Evolutionary conservation across 148 eudicot genomes (phyloP).

Genomic region (Polygonum maritimum): DNA sequence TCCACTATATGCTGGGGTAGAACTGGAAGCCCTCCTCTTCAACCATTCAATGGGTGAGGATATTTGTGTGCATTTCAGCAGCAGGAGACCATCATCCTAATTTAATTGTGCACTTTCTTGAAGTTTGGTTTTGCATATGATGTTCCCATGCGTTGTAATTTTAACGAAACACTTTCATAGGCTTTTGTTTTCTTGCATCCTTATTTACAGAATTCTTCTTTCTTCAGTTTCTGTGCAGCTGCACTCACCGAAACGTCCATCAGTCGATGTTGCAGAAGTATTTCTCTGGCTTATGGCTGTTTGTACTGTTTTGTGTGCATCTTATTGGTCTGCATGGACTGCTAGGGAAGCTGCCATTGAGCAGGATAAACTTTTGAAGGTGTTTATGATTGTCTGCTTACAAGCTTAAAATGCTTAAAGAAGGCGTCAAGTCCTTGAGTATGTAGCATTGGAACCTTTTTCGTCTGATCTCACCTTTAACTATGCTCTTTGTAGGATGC

Average conservation of each 20-base stretch:
- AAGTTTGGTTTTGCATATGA: neutral
- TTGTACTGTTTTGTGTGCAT: conserved; percentile 83
- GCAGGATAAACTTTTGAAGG: conserved; percentile 82
- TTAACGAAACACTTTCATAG: neutral
- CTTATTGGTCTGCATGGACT: conserved; percentile 98
- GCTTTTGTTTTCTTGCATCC: conserved; percentile 16
- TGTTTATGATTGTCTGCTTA: conserved; percentile 7
- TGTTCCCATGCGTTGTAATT: conserved; percentile 5
- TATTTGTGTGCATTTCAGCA: conserved; percentile 1
- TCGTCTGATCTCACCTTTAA: neutral
- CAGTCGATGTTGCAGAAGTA: conserved; percentile 92
- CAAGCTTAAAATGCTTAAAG: neutral
- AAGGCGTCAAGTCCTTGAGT: neutral
- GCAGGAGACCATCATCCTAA: neutral
- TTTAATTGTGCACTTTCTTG: neutral
- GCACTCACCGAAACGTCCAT: conserved; percentile 84
- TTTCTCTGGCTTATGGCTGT: conserved; percentile 99
- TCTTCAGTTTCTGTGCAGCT: conserved; percentile 89
- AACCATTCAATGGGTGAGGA: conserved; percentile 56
- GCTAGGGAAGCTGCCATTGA: conserved; percentile 87
- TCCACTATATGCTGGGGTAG: conserved; percentile 71
- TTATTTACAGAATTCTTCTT: conserved; percentile 34
- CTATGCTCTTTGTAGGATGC: conserved; percentile 49
- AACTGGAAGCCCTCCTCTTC: conserved; percentile 35
- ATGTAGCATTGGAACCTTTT: neutral